Evolutionary conservation across 2,329 filamentous ascomycete species (phyloP), one percentile per base, ranked within the genome.

Genomic region (Bipolaris cookei): DNA sequence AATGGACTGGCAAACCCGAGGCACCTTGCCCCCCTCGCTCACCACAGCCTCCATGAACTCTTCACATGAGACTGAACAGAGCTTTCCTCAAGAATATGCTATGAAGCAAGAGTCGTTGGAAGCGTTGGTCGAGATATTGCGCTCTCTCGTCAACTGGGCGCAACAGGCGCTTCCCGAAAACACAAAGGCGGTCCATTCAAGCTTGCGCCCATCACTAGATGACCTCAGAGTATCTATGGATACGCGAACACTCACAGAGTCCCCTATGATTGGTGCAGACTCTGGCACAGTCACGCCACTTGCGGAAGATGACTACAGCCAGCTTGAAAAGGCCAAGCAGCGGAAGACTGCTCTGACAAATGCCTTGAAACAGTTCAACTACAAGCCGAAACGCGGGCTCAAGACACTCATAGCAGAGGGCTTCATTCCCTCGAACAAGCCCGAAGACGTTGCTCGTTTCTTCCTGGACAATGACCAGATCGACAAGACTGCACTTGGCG

Each of bases 291-390:
- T 66, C 13, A 79, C 79, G 10, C 79, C 79, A 1, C 59, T 81
- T 4, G 77, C 78, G 3, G 92, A 97, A 55, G 96, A 99, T 71
- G 95, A 99, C 69, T 94, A 94, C 0, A 92, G 88, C 61, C 90
- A 97, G 68, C 82, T 99, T n/a, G 95, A 98, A 71, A 96, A 90
- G 76, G 92, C 93, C 54, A 98, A 98, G 78, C 91, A 93, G 58
- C 86, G 90, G 61, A 99, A 99, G 79, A 98, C 92, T 6, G 95
- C 95, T 0, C 80, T 98, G 59, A 90, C 88, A 50, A 95, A 96
- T 67, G 94, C 90, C 1, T 90, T 97, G 52, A 87, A 89, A 47
- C 90, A 92, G 61, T 99, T 99, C 83, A 99, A 99, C 75, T 97
- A 94, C 82, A 99, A 99, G 76, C 92, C 96, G 0, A 99, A 99